A percentile compares a stretch with the other conserved stretches of the same genome.
phyloP scores from a whole-genome alignment of 495 filamentous ascomycete species.

The Massariosphaeria phaeospora region DNA sequence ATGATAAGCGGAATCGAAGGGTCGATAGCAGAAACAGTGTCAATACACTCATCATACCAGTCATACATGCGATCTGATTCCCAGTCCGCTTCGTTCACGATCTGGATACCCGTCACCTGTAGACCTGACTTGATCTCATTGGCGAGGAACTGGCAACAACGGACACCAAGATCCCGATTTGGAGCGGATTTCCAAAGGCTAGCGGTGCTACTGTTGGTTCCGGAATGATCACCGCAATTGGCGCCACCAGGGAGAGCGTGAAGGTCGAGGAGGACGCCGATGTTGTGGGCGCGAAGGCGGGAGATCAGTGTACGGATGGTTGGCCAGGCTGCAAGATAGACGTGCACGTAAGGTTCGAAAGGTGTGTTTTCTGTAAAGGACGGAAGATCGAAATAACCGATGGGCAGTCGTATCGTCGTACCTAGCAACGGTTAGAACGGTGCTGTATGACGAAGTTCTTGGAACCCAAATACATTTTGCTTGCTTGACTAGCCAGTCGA shows the following conservation, averaged over 20 bases:
- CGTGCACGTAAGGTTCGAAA: constrained; percentile 42
- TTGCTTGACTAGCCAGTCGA: constrained; percentile 45
- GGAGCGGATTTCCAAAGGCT: constrained; percentile 43
- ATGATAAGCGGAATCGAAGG: constrained; percentile 50
- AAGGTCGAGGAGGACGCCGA: constrained; percentile 52
- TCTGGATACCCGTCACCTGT: constrained; percentile 48
- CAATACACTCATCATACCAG: constrained; percentile 51
- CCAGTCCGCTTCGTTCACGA: constrained; percentile 51
- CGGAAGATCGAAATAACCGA: constrained; percentile 53
- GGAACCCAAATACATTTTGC: constrained; percentile 39
- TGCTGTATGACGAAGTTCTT: neutral
- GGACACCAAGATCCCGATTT: constrained; percentile 40
- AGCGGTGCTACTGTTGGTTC: constrained; percentile 45
- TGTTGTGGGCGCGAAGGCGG: constrained; percentile 42
- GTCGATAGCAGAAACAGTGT: constrained; percentile 44
- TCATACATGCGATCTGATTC: constrained; percentile 47
- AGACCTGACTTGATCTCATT: constrained; percentile 41
- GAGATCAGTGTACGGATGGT: constrained; percentile 42
- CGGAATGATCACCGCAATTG: constrained; percentile 48
- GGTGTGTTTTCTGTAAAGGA: constrained; percentile 46
- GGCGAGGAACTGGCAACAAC: constrained; percentile 45
- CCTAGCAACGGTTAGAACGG: constrained; percentile 28
- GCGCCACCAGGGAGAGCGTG: constrained; percentile 55
- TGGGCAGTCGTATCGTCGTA: constrained; percentile 52
- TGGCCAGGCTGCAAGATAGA: constrained; percentile 51